These are phyloP conservation scores for Carex arenaria DNA, from an alignment of 202 grass and related monocot species.

Conservation along the genomic window DNA sequence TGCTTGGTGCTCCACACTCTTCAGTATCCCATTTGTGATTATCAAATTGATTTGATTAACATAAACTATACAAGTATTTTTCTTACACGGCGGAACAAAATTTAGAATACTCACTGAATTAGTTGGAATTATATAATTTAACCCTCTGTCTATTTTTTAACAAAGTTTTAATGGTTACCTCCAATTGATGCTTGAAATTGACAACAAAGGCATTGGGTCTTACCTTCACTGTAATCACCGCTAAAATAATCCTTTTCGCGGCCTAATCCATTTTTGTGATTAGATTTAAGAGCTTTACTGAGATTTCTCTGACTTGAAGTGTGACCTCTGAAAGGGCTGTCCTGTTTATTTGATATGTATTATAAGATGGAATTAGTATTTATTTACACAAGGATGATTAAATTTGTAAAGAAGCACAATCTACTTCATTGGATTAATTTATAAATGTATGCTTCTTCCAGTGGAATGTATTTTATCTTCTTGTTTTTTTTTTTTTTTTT, in stretches of 20 bases:
- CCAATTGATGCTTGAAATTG: conserved; percentile 41
- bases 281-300: not conserved
- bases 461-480: no score
- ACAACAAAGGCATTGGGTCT: conserved; percentile 31
- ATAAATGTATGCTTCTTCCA: no score
- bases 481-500: no score
- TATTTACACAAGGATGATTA: no score
- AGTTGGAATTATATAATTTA: not conserved
- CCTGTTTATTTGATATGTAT: no score
- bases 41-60: conserved; percentile 6
- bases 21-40: conserved; percentile 33
- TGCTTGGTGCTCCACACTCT: conserved; percentile 41
- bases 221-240: conserved; percentile 20
- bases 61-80: no score
- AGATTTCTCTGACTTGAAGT: no score
- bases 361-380: no score
- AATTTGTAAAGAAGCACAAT: no score
- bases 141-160: not conserved
- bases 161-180: conserved; percentile 18
- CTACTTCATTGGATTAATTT: no score
- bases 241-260: conserved; percentile 2
- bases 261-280: conserved; percentile 32
- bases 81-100: no score
- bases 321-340: no score
- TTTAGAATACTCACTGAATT: not conserved